These are phyloP conservation scores for Auriscalpium orientale DNA, from an alignment of 768 basidiomycete species.

Conservation along the genomic window DNA sequence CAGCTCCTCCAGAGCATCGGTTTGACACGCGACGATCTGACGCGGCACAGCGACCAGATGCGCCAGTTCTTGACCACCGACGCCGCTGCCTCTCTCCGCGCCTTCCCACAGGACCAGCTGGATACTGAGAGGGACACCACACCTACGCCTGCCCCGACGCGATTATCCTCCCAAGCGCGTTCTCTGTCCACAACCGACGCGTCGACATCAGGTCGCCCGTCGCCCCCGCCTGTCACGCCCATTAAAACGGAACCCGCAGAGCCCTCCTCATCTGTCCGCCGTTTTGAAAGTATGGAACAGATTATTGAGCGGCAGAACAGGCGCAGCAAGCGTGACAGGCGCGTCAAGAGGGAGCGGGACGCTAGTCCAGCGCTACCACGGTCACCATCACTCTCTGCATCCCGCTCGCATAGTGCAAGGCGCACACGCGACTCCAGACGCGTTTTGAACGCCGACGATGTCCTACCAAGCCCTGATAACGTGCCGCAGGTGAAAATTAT, in stretches of 20 bases:
- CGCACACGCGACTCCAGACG: conserved; percentile 46
- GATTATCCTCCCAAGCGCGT: conserved; percentile 20
- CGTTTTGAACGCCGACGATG: conserved; percentile 11
- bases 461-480: not conserved
- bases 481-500: conserved; percentile 4
- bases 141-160: conserved; percentile 14
- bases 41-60: conserved; percentile 70
- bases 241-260: conserved; percentile 59
- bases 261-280: conserved; percentile 39
- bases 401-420: conserved; percentile 42
- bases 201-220: conserved; percentile 29
- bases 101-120: conserved; percentile 31
- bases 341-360: conserved; percentile 39
- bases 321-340: conserved; percentile 47
- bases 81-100: conserved; percentile 38
- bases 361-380: conserved; percentile 5
- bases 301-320: conserved; percentile 65
- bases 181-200: conserved; percentile 43
- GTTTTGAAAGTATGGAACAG: conserved; percentile 69
- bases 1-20: conserved; percentile 65
- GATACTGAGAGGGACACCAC: conserved; percentile 21
- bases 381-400: conserved; percentile 25
- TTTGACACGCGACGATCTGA: conserved; percentile 69
- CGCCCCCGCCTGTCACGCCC: conserved; percentile 45
- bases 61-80: conserved; percentile 65